Conservation (phyloP, 1,284 basidiomycete species). For the Irpex sp. region DNA sequence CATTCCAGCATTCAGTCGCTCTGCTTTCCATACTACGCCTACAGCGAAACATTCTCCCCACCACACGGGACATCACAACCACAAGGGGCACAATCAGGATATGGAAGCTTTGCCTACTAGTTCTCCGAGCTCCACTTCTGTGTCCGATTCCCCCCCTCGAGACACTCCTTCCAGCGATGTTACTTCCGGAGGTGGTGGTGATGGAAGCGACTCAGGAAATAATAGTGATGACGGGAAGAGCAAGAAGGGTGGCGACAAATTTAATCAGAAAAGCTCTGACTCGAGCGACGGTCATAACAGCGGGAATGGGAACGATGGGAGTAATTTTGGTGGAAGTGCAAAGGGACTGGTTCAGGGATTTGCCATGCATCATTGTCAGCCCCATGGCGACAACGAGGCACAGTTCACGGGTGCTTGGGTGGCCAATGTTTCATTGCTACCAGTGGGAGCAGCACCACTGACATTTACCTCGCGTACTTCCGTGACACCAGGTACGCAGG, state of each 20-base stretch:
- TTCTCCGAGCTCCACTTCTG: not conserved
- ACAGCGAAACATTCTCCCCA: too few species aligned
- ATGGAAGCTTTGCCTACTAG: not conserved
- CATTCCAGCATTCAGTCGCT: too few species aligned
- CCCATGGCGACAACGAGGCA: not conserved
- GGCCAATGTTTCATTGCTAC: slow-evolving; percentile 20
- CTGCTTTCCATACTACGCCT: too few species aligned
- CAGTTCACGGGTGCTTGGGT: slow-evolving; percentile 35
- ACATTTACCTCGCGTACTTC: slow-evolving; percentile 15
- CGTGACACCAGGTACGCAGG: slow-evolving; percentile 19
- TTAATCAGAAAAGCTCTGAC: not conserved
- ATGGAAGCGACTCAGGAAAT: not conserved
- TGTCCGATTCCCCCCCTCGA: too few species aligned
- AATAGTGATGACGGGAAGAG: too few species aligned
- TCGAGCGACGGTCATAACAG: not conserved
- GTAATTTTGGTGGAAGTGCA: too few species aligned
- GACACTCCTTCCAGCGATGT: not conserved
- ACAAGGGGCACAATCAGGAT: not conserved
- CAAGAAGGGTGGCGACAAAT: too few species aligned
- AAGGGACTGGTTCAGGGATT: too few species aligned
- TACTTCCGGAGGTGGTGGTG: not conserved
- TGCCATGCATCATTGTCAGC: too few species aligned
- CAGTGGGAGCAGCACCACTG: slow-evolving; percentile 8
- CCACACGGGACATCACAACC: not conserved
- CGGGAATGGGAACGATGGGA: too few species aligned